phyloP scores from a whole-genome alignment of 257 asterid genomes.

The Buddleja alternifolia region DNA sequence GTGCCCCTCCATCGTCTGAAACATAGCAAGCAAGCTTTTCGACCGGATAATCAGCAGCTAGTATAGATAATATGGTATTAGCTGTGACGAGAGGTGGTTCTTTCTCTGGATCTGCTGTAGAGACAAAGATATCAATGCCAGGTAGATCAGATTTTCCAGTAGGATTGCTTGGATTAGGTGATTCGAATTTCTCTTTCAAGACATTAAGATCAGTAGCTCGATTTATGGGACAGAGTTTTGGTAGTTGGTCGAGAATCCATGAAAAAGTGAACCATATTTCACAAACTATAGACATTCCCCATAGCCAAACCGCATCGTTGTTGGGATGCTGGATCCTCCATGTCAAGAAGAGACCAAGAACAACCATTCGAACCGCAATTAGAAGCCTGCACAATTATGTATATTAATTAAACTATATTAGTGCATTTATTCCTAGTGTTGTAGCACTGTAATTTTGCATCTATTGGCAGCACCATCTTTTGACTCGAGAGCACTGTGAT shows the following conservation, averaged over 20 bases:
- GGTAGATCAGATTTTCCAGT: slow-evolving; percentile 63
- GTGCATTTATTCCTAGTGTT: too few species aligned
- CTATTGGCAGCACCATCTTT: too few species aligned
- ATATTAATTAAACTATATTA: too few species aligned
- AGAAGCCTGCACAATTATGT: slow-evolving; percentile 41
- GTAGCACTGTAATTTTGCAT: too few species aligned
- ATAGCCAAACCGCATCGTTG: slow-evolving; percentile 62
- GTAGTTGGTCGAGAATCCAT: slow-evolving; percentile 66
- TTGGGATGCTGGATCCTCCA: slow-evolving; percentile 62
- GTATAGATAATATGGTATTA: slow-evolving; percentile 59
- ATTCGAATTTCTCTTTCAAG: slow-evolving; percentile 58
- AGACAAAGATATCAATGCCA: slow-evolving; percentile 56
- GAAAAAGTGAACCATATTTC: slow-evolving; percentile 69
- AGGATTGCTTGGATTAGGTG: slow-evolving; percentile 48
- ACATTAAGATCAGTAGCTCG: slow-evolving; percentile 65
- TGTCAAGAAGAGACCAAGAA: slow-evolving; percentile 56
- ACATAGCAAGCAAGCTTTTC: slow-evolving; percentile 67
- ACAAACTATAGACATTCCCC: slow-evolving; percentile 71
- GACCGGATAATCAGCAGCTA: slow-evolving; percentile 65
- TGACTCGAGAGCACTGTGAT: too few species aligned
- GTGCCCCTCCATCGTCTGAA: slow-evolving; percentile 71
- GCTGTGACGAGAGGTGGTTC: slow-evolving; percentile 76
- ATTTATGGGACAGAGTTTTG: slow-evolving; percentile 64
- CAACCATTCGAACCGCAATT: slow-evolving; percentile 47
- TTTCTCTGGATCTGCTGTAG: slow-evolving; percentile 70